Evolutionary conservation across 352 stramenopile species (phyloP).

Genomic region (Globisporangium iwayamae): DNA sequence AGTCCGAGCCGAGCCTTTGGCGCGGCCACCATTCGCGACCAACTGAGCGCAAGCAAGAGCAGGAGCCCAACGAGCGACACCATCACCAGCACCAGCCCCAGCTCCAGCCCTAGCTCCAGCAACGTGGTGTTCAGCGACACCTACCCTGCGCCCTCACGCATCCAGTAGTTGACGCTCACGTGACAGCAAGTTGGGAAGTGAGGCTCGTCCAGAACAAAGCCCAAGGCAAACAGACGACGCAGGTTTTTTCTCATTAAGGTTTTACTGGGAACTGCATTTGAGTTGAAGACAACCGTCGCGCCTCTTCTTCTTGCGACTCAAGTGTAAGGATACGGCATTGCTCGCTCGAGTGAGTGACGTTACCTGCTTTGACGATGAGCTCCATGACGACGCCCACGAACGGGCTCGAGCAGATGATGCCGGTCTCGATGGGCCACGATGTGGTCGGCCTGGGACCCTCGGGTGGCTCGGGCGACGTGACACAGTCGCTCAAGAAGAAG

Average conservation of each 20-base stretch:
- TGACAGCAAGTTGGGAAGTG: no score
- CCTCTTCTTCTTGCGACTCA: neutral
- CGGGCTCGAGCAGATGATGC: constrained; percentile 18
- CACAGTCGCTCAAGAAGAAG: constrained; percentile 60
- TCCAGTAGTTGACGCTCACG: no score
- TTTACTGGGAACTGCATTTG: neutral
- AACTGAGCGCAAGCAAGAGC: no score
- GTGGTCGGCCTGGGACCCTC: constrained; percentile 5
- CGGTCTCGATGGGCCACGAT: constrained; percentile 15
- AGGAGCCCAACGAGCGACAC: no score
- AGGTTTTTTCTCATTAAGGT: constrained; percentile 9
- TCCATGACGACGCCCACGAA: constrained; percentile 16
- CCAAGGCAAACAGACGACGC: neutral
- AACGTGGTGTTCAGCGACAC: no score
- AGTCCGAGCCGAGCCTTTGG: no score
- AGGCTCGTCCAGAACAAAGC: neutral
- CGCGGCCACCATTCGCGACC: no score
- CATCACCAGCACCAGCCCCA: no score
- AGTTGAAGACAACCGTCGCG: neutral
- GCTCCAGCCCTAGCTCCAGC: no score
- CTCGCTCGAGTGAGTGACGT: neutral
- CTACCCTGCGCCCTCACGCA: no score
- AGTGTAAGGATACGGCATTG: neutral
- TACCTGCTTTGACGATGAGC: constrained; percentile 8
- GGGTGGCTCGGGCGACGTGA: neutral